phyloP scores from a whole-genome alignment of 1,284 basidiomycete species.

The Cryptococcus jaspeensis region DNA sequence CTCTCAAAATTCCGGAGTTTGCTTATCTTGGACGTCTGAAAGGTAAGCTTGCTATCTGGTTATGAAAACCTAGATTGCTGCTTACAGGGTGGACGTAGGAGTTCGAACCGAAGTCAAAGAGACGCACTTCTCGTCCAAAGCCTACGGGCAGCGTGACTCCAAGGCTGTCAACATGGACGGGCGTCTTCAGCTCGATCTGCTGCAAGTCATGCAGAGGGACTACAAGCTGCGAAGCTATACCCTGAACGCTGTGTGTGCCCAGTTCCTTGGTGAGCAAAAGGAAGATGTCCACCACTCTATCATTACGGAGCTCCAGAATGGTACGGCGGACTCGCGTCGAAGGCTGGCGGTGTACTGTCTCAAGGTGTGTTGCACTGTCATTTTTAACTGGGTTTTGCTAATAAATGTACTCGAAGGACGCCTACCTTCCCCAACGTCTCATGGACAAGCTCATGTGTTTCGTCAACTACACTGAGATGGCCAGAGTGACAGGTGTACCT shows the following conservation, averaged over 20 bases:
- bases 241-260: slow-evolving; percentile 91
- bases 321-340: slow-evolving; percentile 82
- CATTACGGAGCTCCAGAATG: slow-evolving; percentile 94
- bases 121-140: slow-evolving; percentile 93
- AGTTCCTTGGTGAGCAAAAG: slow-evolving; percentile 94
- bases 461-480: slow-evolving; percentile 94
- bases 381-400: background rate
- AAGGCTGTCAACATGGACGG: slow-evolving; percentile 88
- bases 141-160: slow-evolving; percentile 90
- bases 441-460: slow-evolving; percentile 98
- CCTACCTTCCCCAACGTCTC: slow-evolving; percentile 88
- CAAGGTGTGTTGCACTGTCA: slow-evolving; percentile 62
- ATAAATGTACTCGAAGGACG: slow-evolving; percentile 64
- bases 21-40: slow-evolving; percentile 74
- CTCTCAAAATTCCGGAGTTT: slow-evolving; percentile 69
- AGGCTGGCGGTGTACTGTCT: slow-evolving; percentile 92
- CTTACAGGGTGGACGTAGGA: slow-evolving; percentile 53
- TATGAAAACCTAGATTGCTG: background rate
- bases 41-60: slow-evolving; percentile 56
- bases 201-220: slow-evolving; percentile 96
- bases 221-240: slow-evolving; percentile 93
- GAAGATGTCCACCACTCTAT: slow-evolving; percentile 96
- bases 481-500: slow-evolving; percentile 94
- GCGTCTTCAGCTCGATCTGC: slow-evolving; percentile 83
- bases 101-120: slow-evolving; percentile 75